Conservation (phyloP, 108 stramenopile genomes). For the Licmophora abbreviata region DNA sequence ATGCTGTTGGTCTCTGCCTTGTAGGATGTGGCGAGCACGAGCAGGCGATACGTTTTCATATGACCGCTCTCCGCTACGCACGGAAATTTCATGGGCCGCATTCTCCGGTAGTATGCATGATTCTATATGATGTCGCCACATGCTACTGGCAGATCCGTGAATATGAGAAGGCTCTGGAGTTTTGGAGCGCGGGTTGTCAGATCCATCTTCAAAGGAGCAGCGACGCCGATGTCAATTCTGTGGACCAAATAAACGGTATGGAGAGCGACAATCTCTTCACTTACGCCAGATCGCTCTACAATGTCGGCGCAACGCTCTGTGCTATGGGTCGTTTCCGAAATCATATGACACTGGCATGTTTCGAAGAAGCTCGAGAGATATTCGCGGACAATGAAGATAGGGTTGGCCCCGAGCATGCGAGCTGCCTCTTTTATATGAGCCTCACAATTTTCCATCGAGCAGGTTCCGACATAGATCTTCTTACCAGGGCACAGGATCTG, state of each 20-base stretch:
- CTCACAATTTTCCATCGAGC: not conserved
- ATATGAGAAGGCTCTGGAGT: conserved; percentile 24
- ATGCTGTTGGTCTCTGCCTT: conserved; percentile 5
- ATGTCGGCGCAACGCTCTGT: conserved; percentile 6
- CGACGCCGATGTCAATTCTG: not conserved
- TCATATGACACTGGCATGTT: not conserved
- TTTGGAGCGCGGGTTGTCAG: conserved; percentile 22
- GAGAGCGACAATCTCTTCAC: not conserved
- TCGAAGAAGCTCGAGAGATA: conserved; percentile 5
- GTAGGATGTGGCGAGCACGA: conserved; percentile 33
- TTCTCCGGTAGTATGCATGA: conserved; percentile 20
- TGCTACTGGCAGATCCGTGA: conserved; percentile 37
- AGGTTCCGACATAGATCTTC: not conserved
- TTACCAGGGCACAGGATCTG: not conserved
- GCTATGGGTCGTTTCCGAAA: conserved; percentile 5
- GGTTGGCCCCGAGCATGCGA: not conserved
- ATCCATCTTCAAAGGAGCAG: conserved; percentile 3
- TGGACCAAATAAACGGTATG: not conserved
- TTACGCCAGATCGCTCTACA: conserved; percentile 4
- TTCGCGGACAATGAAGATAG: not conserved
- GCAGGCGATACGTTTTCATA: conserved; percentile 28
- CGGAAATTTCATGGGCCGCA: conserved; percentile 23
- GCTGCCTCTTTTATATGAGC: conserved; percentile 8
- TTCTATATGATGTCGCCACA: conserved; percentile 29
- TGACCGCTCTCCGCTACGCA: conserved; percentile 29